Conservation (phyloP, 148 eudicot genomes). For the Spergularia bocconei region DNA sequence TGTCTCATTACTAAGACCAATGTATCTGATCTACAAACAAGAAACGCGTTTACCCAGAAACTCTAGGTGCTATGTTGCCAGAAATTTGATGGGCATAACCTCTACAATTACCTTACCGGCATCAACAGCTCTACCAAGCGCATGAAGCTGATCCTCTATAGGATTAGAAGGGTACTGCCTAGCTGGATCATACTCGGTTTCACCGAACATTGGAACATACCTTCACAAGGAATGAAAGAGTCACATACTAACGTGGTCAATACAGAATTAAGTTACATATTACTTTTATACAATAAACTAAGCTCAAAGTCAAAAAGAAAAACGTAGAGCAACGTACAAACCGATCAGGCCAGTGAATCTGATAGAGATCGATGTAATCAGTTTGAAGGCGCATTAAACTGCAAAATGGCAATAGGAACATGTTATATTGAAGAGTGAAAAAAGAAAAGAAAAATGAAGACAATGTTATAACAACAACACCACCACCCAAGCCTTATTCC, state of each 20-base stretch:
- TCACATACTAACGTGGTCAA: not conserved
- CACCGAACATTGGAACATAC: constrained; percentile 97
- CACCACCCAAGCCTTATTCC: too few species aligned
- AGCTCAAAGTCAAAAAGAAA: constrained; percentile 1
- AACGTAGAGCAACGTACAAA: constrained; percentile 48
- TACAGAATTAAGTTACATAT: not conserved
- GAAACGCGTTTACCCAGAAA: not conserved
- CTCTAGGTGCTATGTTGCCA: not conserved
- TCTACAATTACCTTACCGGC: constrained; percentile 70
- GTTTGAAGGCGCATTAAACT: constrained; percentile 67
- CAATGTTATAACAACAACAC: too few species aligned
- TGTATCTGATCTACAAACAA: constrained; percentile 67
- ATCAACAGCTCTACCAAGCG: constrained; percentile 63
- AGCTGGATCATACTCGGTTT: constrained; percentile 64
- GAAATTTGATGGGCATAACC: constrained; percentile 3
- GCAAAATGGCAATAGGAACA: constrained; percentile 30
- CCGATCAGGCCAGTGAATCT: constrained; percentile 99
- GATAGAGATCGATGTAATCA: constrained; percentile 82
- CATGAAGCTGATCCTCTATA: constrained; percentile 76
- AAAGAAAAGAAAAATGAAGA: not conserved
- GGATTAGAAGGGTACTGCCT: constrained; percentile 48
- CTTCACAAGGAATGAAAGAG: constrained; percentile 37
- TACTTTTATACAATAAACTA: not conserved
- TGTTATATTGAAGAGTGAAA: constrained; percentile 12
- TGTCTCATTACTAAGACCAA: constrained; percentile 89